Evolutionary conservation across 441 rosid genomes (phyloP).

Genomic region (Breynia disticha): DNA sequence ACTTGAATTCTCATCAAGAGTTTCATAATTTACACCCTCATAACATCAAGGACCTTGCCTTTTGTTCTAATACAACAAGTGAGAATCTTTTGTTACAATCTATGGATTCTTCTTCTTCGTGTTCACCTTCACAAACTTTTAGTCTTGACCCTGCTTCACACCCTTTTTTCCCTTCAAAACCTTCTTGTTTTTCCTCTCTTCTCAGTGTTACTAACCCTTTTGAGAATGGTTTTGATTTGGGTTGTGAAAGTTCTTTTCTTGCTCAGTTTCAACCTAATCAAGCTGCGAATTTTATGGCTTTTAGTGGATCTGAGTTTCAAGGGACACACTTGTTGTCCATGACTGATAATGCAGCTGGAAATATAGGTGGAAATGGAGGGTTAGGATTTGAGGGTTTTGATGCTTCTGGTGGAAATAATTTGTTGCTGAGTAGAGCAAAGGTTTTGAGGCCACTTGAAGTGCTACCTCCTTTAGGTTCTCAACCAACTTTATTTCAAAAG

Average conservation of each 20-base stretch:
- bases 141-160: constrained; percentile 46
- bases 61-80: constrained; percentile 26
- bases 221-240: constrained; percentile 44
- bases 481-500: constrained; percentile 61
- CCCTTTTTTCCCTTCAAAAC: constrained; percentile 34
- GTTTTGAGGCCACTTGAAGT: constrained; percentile 50
- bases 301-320: constrained; percentile 28
- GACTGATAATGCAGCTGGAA: constrained; percentile 26
- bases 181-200: constrained; percentile 25
- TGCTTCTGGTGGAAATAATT: constrained; percentile 26
- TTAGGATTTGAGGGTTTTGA: constrained; percentile 38
- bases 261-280: constrained; percentile 32
- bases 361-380: neutral
- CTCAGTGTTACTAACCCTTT: constrained; percentile 34
- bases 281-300: constrained; percentile 33
- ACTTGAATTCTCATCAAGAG: constrained; percentile 9
- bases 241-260: constrained; percentile 19
- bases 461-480: constrained; percentile 48
- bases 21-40: constrained; percentile 23
- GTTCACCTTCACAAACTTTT: constrained; percentile 45
- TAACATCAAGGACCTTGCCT: constrained; percentile 3
- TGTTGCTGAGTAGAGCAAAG: constrained; percentile 43
- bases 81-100: constrained; percentile 35
- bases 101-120: constrained; percentile 49
- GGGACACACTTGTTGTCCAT: constrained; percentile 25